A percentile compares a stretch with the other conserved stretches of the same genome.
These are phyloP conservation scores for Chalaropsis ovoidea DNA, from an alignment of 2,329 filamentous ascomycete genomes.

Conservation along the genomic window DNA sequence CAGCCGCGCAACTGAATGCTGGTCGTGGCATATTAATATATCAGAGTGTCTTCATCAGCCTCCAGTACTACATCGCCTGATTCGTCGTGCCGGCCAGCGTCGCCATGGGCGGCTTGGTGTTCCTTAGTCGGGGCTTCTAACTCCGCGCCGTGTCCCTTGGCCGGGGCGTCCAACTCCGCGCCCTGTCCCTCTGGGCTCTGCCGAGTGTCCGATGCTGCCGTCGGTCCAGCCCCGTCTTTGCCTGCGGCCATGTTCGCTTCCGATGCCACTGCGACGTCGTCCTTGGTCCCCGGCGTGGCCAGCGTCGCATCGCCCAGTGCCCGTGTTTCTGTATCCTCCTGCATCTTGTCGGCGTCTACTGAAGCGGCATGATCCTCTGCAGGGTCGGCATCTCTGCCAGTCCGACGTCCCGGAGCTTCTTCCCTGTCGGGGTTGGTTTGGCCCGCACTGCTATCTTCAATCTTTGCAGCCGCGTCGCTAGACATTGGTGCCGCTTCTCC, in stretches of 20 bases:
- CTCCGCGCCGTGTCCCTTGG: too few species aligned
- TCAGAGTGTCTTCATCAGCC: slow-evolving; percentile 81
- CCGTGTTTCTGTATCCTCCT: background rate
- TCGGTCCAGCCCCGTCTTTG: background rate
- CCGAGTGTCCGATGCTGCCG: slow-evolving; percentile 26
- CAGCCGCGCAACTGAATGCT: background rate
- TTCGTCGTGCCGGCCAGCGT: slow-evolving; percentile 48
- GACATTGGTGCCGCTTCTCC: background rate
- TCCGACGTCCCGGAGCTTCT: background rate
- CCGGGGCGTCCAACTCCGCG: background rate
- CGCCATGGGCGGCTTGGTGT: background rate
- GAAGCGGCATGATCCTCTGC: background rate
- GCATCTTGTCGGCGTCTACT: background rate
- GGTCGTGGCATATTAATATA: slow-evolving; percentile 51
- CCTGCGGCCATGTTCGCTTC: background rate
- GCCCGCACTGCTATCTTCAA: background rate
- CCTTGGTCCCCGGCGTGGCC: background rate
- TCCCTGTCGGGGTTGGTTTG: background rate
- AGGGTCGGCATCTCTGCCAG: background rate
- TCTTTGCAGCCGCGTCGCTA: background rate
- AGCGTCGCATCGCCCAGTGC: background rate
- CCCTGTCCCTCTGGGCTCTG: background rate
- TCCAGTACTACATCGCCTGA: slow-evolving; percentile 69
- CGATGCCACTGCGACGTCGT: background rate
- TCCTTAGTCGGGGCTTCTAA: background rate